Conservation (phyloP, 2,329 filamentous ascomycete genomes). For the Bertia moriformis region DNA sequence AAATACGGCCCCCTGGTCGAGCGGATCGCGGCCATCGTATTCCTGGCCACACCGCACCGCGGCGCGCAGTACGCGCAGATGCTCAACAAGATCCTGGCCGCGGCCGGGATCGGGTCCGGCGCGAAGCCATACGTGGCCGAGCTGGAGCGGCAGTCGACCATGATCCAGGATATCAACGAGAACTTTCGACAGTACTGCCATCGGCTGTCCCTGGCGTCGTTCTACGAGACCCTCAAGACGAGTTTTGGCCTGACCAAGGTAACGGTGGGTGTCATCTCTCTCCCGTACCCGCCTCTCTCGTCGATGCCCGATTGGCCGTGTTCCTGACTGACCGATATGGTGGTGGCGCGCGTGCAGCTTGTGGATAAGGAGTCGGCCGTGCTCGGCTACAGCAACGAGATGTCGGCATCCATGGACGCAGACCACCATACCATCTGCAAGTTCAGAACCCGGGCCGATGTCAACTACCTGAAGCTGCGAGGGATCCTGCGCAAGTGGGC, state of each 20-base stretch:
- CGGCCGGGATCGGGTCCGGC: neutral
- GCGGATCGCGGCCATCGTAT: slow-evolving; percentile 4
- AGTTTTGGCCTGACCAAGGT: slow-evolving; percentile 2
- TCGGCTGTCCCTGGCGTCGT: slow-evolving; percentile 3
- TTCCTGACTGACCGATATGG: too few relatives aligned
- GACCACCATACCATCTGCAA: slow-evolving; percentile 5
- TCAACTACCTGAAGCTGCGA: slow-evolving; percentile 4
- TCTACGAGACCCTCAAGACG: slow-evolving; percentile 4
- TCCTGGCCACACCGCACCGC: slow-evolving; percentile 5
- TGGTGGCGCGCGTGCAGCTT: too few relatives aligned
- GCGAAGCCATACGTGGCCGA: slow-evolving; percentile 4
- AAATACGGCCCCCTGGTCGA: slow-evolving; percentile 2
- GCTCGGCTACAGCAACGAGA: slow-evolving; percentile 3
- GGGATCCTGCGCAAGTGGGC: neutral
- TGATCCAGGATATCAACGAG: slow-evolving; percentile 4
- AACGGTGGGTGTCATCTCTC: slow-evolving; percentile 1
- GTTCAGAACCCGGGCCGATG: slow-evolving; percentile 2
- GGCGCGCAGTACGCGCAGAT: slow-evolving; percentile 4
- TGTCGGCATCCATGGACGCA: slow-evolving; percentile 3
- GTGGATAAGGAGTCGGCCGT: slow-evolving; percentile 4
- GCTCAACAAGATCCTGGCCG: slow-evolving; percentile 3
- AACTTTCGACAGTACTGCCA: slow-evolving; percentile 4
- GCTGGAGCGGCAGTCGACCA: slow-evolving; percentile 2
- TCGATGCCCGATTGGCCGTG: too few relatives aligned
- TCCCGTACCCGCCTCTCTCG: too few relatives aligned